Evolutionary conservation across 441 rosid species (phyloP), one percentile per base, ranked within the genome.

Genomic region (Lepidium campestre): DNA sequence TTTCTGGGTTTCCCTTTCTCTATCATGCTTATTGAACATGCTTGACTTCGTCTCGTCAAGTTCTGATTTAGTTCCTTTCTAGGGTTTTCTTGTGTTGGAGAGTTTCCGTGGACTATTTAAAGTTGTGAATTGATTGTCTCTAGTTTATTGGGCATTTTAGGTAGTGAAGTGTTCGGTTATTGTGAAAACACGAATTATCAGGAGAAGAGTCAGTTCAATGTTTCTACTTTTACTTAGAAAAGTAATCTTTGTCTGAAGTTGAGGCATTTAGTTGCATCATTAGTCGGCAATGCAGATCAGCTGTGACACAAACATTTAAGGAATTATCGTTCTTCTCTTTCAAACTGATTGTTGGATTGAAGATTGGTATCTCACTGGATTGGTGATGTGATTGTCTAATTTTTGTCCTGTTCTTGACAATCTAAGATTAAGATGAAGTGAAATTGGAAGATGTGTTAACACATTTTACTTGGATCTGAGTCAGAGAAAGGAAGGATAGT

Each of bases 151-250:
- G 41, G 76, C 11, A 19, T 34, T 64, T 57, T 8, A 41, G 63
- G 63, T 40, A 71, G 59, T 73, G 73, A 80, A 78, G 68, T 79
- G 68, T 79, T 70, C 59, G 79, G 60, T 83, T 81, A 42, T 53
- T 64, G 46, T 65, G 60, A 36, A 25, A 37, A 62, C 31, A 65
- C 54, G 76, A 52, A 27, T 71, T 77, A 62, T 75, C 42, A 62
- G 67, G 73, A 55, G 47, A 57, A 61, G 68, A 49, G 67, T 62
- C 15, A 25, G 37, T 64, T 75, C 31, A 23, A 36, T 13, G 17
- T 65, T 34, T 58, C 3, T 65, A 65, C 25, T 62, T 63, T 29
- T 58, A 54, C 36, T 61, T 54, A 46, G 69, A 70, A 50, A 32
- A 53, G 41, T 68, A 61, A 48, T 69, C 23, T n/a, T n/a, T 20